Conservation (phyloP, 108 stramenopile species). For the Nannochloropsis salina region DNA sequence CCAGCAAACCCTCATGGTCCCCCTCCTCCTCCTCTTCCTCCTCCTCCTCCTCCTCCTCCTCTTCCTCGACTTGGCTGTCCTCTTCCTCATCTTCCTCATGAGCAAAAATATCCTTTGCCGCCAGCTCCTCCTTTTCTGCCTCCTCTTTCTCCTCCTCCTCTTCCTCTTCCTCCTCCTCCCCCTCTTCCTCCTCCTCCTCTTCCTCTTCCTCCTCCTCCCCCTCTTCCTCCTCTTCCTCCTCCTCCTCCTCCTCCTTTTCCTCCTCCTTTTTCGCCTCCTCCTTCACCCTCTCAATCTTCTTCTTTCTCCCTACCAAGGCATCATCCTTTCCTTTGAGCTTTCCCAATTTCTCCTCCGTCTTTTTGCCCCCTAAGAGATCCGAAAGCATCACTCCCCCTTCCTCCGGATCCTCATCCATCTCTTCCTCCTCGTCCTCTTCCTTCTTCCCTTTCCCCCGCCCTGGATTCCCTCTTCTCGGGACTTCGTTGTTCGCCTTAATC, state of each 20-base stretch:
- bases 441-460: constrained; percentile 32
- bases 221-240: constrained; percentile 58
- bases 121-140: constrained; percentile 34
- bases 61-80: constrained; percentile 23
- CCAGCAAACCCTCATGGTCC: constrained; percentile 27
- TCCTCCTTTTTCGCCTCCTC: not conserved
- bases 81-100: constrained; percentile 23
- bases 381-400: constrained; percentile 26
- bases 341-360: not conserved
- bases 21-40: constrained; percentile 31
- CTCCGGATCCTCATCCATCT: constrained; percentile 24
- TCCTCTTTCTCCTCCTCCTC: constrained; percentile 45
- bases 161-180: constrained; percentile 27
- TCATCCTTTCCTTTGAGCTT: too few relatives aligned
- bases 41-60: constrained; percentile 44
- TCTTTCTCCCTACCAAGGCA: too few relatives aligned
- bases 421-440: constrained; percentile 25
- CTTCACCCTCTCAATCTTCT: too few relatives aligned
- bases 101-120: constrained; percentile 18
- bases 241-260: constrained; percentile 60
- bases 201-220: constrained; percentile 68
- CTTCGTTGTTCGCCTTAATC: constrained; percentile 29
- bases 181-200: constrained; percentile 29
- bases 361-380: not conserved
- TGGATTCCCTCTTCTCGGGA: constrained; percentile 37